phyloP scores from a whole-genome alignment of 257 asterid genomes.

The Nicotiana tabacum region DNA sequence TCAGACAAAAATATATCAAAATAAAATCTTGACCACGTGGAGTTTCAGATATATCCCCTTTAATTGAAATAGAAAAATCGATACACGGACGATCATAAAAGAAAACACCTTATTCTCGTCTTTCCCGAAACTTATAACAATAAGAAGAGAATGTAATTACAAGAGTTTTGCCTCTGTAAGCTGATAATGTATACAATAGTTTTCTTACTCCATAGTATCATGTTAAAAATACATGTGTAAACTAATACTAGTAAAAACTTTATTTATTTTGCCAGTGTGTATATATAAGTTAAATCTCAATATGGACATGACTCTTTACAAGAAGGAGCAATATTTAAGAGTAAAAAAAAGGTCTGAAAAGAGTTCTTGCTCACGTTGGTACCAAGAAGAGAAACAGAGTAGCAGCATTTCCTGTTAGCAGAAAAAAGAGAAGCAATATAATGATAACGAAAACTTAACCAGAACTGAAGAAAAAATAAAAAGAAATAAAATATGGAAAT shows the following conservation, averaged over 20 bases:
- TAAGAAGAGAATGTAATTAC: no score
- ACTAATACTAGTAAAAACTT: background rate
- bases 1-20: background rate
- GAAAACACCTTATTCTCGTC: no score
- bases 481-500: background rate
- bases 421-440: background rate
- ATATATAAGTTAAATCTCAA: no score
- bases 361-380: conserved; percentile 42
- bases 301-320: no score
- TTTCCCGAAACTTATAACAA: background rate
- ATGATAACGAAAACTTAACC: background rate
- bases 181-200: no score
- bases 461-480: background rate
- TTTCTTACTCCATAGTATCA: no score
- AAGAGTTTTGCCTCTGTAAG: no score
- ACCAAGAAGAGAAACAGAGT: conserved; percentile 78
- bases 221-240: no score
- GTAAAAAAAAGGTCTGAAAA: background rate
- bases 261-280: background rate
- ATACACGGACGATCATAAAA: background rate
- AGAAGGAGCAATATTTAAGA: no score
- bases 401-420: conserved; percentile 52
- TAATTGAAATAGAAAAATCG: background rate
- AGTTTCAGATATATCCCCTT: background rate
- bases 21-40: background rate